Conservation (phyloP, 1,284 basidiomycete genomes). For the Stygiomarasmius scandens region DNA sequence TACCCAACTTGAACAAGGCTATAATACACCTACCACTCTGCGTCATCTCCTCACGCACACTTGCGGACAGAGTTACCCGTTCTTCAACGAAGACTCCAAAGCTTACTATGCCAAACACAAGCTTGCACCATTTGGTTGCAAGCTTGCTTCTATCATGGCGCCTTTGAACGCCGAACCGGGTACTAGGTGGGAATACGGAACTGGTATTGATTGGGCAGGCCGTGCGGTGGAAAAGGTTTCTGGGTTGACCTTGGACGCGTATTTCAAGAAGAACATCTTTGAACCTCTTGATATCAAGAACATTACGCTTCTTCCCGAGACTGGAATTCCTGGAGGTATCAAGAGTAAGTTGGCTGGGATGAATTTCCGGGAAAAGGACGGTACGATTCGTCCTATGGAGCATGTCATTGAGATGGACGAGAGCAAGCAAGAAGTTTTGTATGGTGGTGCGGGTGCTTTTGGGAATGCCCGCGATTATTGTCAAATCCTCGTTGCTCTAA, state of each 20-base stretch:
- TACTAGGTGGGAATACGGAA: not conserved
- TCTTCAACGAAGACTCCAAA: not conserved
- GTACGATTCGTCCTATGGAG: not conserved
- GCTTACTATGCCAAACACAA: not conserved
- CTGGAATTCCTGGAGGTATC: not conserved
- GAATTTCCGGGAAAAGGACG: not conserved
- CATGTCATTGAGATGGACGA: not conserved
- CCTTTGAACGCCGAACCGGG: not conserved
- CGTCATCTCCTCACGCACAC: not conserved
- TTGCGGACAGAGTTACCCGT: not conserved
- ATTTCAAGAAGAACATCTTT: not conserved
- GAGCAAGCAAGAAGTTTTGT: not conserved
- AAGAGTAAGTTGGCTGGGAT: not conserved
- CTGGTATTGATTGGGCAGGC: not conserved
- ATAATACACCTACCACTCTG: not conserved
- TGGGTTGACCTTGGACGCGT: not conserved
- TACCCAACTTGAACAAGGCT: slow-evolving; percentile 16
- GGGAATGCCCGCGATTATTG: not conserved
- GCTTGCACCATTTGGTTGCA: not conserved
- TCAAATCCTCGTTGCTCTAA: not conserved
- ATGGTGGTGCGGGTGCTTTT: not conserved
- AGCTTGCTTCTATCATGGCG: not conserved
- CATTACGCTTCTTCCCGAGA: not conserved
- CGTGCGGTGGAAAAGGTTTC: not conserved
- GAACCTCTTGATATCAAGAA: not conserved